A percentile compares a stretch with the other conserved stretches of the same genome.
Evolutionary conservation across 352 stramenopile species (phyloP).

Genomic region (Phytophthora colocasiae): DNA sequence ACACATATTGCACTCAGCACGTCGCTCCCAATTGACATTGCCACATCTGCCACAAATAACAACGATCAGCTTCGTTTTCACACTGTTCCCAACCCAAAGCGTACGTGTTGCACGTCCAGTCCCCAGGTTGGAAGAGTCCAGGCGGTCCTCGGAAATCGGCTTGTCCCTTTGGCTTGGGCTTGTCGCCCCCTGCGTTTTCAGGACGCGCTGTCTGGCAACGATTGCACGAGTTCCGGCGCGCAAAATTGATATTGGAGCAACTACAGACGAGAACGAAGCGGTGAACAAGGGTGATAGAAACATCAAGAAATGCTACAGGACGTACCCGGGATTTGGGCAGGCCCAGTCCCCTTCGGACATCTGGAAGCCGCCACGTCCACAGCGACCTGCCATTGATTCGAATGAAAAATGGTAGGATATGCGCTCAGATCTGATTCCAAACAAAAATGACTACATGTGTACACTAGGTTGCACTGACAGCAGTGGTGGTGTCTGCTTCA

Average conservation of each 20-base stretch:
- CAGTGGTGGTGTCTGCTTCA: constrained; percentile 24
- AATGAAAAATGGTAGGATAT: constrained; percentile 19
- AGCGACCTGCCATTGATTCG: constrained; percentile 43
- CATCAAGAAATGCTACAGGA: not conserved
- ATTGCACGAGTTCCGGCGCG: constrained; percentile 81
- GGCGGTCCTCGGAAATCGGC: constrained; percentile 63
- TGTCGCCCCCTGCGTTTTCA: constrained; percentile 43
- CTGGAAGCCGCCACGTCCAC: constrained; percentile 56
- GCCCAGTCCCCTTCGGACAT: constrained; percentile 77
- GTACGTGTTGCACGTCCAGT: constrained; percentile 87
- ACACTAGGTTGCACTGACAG: constrained; percentile 20
- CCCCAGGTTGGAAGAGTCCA: constrained; percentile 79
- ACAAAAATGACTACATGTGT: constrained; percentile 21
- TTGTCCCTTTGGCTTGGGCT: constrained; percentile 35
- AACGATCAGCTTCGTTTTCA: constrained; percentile 2
- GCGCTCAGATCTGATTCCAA: constrained; percentile 43
- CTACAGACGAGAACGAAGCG: constrained; percentile 34
- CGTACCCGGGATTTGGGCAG: constrained; percentile 82
- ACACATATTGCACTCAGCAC: constrained; percentile 89
- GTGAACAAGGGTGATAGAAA: constrained; percentile 6
- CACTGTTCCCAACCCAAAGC: constrained; percentile 6
- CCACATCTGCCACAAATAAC: constrained; percentile 58
- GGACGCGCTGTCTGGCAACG: constrained; percentile 75
- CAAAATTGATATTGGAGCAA: constrained; percentile 89
- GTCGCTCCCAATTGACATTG: constrained; percentile 89